Base-by-base conservation (phyloP, 177 flowering plant genomes). In the Vitis hybrid region DNA sequence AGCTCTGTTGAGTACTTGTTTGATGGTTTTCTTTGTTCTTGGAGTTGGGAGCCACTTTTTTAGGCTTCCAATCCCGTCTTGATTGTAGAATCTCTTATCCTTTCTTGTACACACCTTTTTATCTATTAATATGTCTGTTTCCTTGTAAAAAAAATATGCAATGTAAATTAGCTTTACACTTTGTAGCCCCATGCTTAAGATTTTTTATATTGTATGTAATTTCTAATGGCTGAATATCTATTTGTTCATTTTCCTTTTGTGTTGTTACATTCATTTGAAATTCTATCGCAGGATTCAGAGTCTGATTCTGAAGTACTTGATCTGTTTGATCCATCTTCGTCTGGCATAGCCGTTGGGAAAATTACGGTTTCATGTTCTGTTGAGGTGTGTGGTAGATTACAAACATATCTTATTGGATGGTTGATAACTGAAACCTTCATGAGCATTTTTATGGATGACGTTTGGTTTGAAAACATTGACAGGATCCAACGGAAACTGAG, bases 401-500 rank as follows among this genome's bases (percentile, higher is more conserved):
- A 4, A 52, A 5, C 30, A 13, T 27, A 30, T 60, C 32, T 68
- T 2, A 54, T 35, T 35, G 46, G 46, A 35, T 55, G n/a, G 27
- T 11, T 75, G n/a, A 19, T 48, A 54, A 32, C 30, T 7, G 40
- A 24, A n/a, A 4, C 19, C 49, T 7, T 56, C 14, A 56, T 71
- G 14, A 50, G 4, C 32, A 52, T 48, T 60, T 59, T 11, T 67
- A 30, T 69, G 32, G 27, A 18, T 71, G 56, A 51, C 72, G 16
- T 21, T 67, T 56, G 27, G 19, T 56, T 35, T 68, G 61, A 4
- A 71, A 52, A 62, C 24, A 54, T 70, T 80, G 70, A 21, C 87
- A 94, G 99, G 97, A 95, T 72, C 98, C 99, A 72, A 48, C 81
- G 67, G 97, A 90, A 75, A 95, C 96, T 15, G 90, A 95, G 81